These are phyloP conservation scores for Speleostelium caveatum DNA, from an alignment of 78 protist species.

Conservation along the genomic window DNA sequence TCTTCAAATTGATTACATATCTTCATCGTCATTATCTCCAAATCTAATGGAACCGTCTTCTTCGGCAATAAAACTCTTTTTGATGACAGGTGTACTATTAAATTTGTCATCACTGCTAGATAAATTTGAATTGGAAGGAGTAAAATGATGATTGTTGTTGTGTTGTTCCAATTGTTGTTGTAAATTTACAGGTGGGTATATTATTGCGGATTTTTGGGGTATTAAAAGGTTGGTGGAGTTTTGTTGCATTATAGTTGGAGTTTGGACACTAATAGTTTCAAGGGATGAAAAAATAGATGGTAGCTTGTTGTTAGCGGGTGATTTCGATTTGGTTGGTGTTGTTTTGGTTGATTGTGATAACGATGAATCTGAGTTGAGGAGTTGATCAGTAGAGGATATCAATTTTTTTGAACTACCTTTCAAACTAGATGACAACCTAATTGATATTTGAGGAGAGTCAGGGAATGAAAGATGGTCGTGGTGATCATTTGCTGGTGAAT, in stretches of 20 bases:
- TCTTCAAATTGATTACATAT: no score
- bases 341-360: not conserved
- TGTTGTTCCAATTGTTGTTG: no score
- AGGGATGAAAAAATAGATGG: slow-evolving; percentile 40
- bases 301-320: slow-evolving; percentile 4
- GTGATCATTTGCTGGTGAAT: not conserved
- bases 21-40: slow-evolving; percentile 18
- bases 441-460: not conserved
- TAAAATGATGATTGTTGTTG: no score
- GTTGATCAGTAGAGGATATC: not conserved
- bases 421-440: not conserved
- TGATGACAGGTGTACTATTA: no score
- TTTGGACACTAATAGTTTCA: not conserved
- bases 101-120: no score
- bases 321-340: not conserved
- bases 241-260: slow-evolving; percentile 57
- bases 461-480: not conserved
- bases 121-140: no score
- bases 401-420: not conserved
- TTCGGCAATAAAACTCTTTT: no score
- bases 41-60: slow-evolving; percentile 71
- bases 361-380: not conserved
- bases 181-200: no score
- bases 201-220: no score
- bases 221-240: slow-evolving; percentile 23